Evolutionary conservation across 164 flowering plant species (phyloP).

Genomic region (Taxillus chinensis): DNA sequence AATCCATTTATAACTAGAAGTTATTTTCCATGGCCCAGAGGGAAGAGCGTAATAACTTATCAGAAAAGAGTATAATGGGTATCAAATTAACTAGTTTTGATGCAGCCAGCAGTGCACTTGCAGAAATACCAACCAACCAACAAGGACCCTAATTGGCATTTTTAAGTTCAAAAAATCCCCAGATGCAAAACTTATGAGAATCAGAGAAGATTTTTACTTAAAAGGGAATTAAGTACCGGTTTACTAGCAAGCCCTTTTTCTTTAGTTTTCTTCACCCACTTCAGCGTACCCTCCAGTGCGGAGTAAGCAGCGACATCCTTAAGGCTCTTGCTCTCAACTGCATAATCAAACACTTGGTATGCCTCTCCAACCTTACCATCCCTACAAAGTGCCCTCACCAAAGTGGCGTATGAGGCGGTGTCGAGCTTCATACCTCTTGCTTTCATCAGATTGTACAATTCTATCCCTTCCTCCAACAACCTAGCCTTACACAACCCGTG

Average conservation of each 20-base stretch:
- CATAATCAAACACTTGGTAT: conserved; percentile 84
- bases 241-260: neutral
- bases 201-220: too few species aligned
- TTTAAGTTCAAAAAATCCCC: too few species aligned
- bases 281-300: conserved; percentile 52
- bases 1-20: too few species aligned
- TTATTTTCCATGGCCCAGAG: too few species aligned
- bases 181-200: too few species aligned
- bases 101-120: too few species aligned
- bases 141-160: too few species aligned
- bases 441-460: conserved; percentile 61
- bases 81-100: too few species aligned
- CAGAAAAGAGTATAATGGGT: too few species aligned
- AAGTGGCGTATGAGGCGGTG: conserved; percentile 55
- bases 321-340: conserved; percentile 69
- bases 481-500: conserved; percentile 71
- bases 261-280: conserved; percentile 17
- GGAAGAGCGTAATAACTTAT: too few species aligned
- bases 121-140: too few species aligned
- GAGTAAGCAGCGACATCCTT: conserved; percentile 63
- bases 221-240: neutral
- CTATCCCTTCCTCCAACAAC: conserved; percentile 51
- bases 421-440: conserved; percentile 56
- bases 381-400: conserved; percentile 67
- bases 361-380: conserved; percentile 67